Conservation (phyloP, 148 eudicot genomes). For the Diospyros kaki region DNA sequence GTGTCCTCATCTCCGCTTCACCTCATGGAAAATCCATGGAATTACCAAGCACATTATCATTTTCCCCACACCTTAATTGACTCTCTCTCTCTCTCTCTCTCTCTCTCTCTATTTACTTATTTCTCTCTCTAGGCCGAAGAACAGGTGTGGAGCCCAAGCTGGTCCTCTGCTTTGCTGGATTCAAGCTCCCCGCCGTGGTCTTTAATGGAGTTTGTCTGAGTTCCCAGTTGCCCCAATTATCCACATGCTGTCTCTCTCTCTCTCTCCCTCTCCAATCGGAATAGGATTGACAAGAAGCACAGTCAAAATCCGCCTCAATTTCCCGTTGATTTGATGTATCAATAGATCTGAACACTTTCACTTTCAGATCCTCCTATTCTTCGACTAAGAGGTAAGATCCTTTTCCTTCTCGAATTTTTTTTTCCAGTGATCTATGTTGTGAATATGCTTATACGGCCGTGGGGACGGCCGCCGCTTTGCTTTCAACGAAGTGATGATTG, state of each 20-base stretch:
- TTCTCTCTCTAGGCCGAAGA: slow-evolving; percentile 18
- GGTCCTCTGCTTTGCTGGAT: slow-evolving; percentile 87
- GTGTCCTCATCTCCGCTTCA: slow-evolving; percentile 3
- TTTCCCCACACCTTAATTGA: slow-evolving; percentile 6
- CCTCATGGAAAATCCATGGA: slow-evolving; percentile 5
- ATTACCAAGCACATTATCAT: background rate
- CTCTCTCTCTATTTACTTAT: background rate
- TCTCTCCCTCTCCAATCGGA: slow-evolving; percentile 8
- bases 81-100: background rate
- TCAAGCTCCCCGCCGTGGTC: slow-evolving; percentile 50
- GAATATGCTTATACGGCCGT: too few relatives aligned
- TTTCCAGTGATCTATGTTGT: background rate
- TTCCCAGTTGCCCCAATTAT: slow-evolving; percentile 24
- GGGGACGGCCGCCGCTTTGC: background rate
- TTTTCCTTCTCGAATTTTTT: background rate
- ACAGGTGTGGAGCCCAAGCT: slow-evolving; percentile 56
- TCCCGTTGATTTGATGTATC: slow-evolving; percentile 32
- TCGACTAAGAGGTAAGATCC: slow-evolving; percentile 20
- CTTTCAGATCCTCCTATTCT: slow-evolving; percentile 23
- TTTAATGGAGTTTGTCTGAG: slow-evolving; percentile 59
- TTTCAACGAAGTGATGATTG: slow-evolving; percentile 16
- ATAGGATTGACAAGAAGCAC: background rate
- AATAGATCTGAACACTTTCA: slow-evolving; percentile 47
- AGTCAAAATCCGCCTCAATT: slow-evolving; percentile 17
- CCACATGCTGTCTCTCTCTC: background rate